A percentile compares a stretch with the other conserved stretches of the same genome.
These are phyloP conservation scores for Baeospora myosura DNA, from an alignment of 1,284 basidiomycete genomes.

Conservation along the genomic window DNA sequence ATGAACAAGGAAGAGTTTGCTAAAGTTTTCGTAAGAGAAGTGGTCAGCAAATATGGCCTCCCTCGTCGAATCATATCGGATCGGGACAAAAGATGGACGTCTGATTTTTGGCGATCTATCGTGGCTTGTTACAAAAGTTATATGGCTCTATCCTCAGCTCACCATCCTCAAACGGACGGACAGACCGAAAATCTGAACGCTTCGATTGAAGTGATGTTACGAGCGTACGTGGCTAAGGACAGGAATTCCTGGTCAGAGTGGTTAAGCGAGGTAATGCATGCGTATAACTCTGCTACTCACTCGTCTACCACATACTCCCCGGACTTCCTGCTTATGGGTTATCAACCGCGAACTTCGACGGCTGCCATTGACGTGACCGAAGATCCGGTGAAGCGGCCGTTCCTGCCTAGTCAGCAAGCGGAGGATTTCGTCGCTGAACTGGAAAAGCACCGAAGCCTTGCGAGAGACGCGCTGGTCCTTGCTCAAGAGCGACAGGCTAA, in stretches of 20 bases:
- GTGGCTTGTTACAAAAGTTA: background rate
- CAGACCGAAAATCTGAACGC: constrained; percentile 26
- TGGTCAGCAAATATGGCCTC: constrained; percentile 16
- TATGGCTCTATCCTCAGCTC: constrained; percentile 10
- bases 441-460: background rate
- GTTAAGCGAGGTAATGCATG: constrained; percentile 17
- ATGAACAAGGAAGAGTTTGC: constrained; percentile 13
- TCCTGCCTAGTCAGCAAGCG: constrained; percentile 3
- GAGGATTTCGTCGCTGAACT: constrained; percentile 1
- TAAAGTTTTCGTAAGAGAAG: constrained; percentile 14
- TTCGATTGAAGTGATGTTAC: constrained; percentile 17
- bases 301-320: constrained; percentile 6
- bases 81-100: constrained; percentile 20
- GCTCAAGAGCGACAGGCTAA: constrained; percentile 13
- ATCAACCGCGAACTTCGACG: constrained; percentile 1
- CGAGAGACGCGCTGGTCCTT: constrained; percentile 3
- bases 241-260: constrained; percentile 23
- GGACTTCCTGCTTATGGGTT: constrained; percentile 9
- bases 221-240: constrained; percentile 17
- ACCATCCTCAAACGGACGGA: constrained; percentile 27
- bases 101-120: constrained; percentile 19
- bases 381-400: background rate
- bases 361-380: background rate
- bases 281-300: constrained; percentile 12
- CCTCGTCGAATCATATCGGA: constrained; percentile 22